phyloP scores from a whole-genome alignment of 129 eudicot species.

The Pulicaria dysenterica region DNA sequence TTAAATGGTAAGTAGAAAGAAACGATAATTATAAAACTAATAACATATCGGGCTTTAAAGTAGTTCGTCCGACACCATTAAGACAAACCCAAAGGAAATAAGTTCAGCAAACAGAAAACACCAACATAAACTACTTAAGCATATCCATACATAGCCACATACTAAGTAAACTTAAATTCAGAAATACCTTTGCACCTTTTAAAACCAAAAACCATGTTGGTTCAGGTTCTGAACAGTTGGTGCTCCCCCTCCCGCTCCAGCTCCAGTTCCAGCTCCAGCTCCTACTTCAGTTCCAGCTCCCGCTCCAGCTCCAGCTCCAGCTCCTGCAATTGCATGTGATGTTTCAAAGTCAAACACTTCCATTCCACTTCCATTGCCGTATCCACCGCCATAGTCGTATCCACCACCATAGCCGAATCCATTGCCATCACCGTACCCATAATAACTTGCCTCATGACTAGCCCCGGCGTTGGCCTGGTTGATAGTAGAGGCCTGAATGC shows the following conservation, averaged over 20 bases:
- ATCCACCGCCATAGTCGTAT: too few relatives aligned
- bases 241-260: not conserved
- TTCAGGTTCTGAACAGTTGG: slow-evolving; percentile 2
- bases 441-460: slow-evolving; percentile 3
- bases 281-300: too few relatives aligned
- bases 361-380: slow-evolving; percentile 1
- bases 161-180: not conserved
- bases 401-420: slow-evolving; percentile 12
- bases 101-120: not conserved
- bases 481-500: not conserved
- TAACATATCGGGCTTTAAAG: too few relatives aligned
- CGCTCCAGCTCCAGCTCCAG: too few relatives aligned
- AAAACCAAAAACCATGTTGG: slow-evolving; percentile 18
- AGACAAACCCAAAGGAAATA: not conserved
- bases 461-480: not conserved
- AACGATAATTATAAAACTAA: too few relatives aligned
- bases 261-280: too few relatives aligned
- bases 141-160: not conserved
- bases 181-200: slow-evolving; percentile 4
- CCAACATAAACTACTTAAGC: not conserved
- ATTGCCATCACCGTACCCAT: not conserved
- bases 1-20: too few relatives aligned
- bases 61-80: not conserved
- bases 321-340: not conserved
- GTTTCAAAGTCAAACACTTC: slow-evolving; percentile 3